These are phyloP conservation scores for Colletotrichum brevisporum DNA, from an alignment of 2,329 filamentous ascomycete species.

Conservation along the genomic window DNA sequence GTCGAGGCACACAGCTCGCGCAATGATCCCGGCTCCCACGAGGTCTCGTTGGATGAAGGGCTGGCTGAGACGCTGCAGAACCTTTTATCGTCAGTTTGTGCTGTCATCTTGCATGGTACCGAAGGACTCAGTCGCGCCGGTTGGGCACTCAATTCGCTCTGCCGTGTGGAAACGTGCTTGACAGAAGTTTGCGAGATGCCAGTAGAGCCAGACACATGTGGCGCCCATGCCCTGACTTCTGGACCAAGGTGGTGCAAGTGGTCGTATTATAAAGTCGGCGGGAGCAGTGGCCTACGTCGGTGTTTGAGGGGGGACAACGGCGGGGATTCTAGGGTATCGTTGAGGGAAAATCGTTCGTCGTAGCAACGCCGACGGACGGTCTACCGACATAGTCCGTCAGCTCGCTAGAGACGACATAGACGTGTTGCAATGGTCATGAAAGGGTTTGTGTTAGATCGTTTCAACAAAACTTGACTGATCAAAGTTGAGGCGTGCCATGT, in stretches of 20 bases:
- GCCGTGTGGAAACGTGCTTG: constrained; percentile 10
- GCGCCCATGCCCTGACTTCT: background rate
- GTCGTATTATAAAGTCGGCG: background rate
- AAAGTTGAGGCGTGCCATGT: background rate
- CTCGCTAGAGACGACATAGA: background rate
- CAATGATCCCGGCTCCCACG: constrained; percentile 12
- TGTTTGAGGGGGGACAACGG: too few relatives aligned
- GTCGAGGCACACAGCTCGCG: background rate
- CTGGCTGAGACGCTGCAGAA: constrained; percentile 6
- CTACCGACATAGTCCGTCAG: background rate
- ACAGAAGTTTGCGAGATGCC: constrained; percentile 8
- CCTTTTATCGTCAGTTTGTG: constrained; percentile 7
- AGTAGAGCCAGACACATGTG: constrained; percentile 5
- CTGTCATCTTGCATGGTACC: constrained; percentile 15
- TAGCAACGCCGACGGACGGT: too few relatives aligned
- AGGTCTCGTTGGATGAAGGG: constrained; percentile 7
- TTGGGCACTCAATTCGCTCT: background rate
- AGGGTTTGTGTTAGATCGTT: constrained; percentile 5
- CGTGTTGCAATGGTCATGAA: background rate
- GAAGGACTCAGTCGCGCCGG: background rate
- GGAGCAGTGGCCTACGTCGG: too few relatives aligned
- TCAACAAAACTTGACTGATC: background rate
- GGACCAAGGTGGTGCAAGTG: background rate
- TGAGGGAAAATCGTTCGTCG: too few relatives aligned
- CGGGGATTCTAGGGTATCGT: too few relatives aligned